These are phyloP conservation scores for Cladosporium sp. DNA, from an alignment of 2,329 filamentous ascomycete genomes.

Conservation along the genomic window DNA sequence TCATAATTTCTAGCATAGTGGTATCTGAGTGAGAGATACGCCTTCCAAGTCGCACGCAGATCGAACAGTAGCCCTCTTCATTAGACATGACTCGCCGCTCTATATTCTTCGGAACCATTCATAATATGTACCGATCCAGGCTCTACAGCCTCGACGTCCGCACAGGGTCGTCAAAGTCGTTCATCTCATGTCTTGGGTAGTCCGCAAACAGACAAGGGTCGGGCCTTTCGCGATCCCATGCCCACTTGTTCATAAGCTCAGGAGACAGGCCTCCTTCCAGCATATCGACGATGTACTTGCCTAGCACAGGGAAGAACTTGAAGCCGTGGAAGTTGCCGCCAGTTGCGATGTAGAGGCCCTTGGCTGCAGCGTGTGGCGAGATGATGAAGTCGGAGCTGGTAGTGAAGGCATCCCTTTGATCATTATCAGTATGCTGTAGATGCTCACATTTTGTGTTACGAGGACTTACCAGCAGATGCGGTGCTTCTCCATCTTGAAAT, in stretches of 20 bases:
- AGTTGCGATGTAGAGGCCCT: slow-evolving; percentile 47
- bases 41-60: no score
- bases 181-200: slow-evolving; percentile 60
- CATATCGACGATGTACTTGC: slow-evolving; percentile 39
- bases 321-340: slow-evolving; percentile 45
- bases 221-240: slow-evolving; percentile 61
- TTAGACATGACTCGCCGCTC: neutral
- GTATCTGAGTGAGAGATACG: no score
- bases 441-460: neutral
- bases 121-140: neutral
- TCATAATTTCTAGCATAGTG: no score
- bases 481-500: slow-evolving; percentile 62
- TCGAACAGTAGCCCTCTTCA: neutral
- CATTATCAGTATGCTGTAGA: neutral
- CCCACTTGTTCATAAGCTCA: slow-evolving; percentile 52
- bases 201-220: slow-evolving; percentile 55
- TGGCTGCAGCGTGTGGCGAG: slow-evolving; percentile 44
- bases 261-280: slow-evolving; percentile 42
- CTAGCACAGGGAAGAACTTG: slow-evolving; percentile 41
- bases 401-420: slow-evolving; percentile 63
- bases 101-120: neutral
- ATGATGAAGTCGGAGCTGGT: slow-evolving; percentile 56
- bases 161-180: slow-evolving; percentile 47
- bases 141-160: slow-evolving; percentile 20
- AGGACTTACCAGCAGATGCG: slow-evolving; percentile 66